Percentiles rank a stretch among this genome's conserved stretches.
Evolutionary conservation across 176 grass and related monocot species (phyloP).

Genomic region (sorghum (Sorghum bicolor)): Sorghum_bicolor_NCBIv3 NC_012879.2:41392501-41393000

Average conservation of each 20-base stretch:
- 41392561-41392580: background rate
- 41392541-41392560: background rate
- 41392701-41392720: constrained; percentile 52
- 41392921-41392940: constrained; percentile 79
- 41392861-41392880: constrained; percentile 66
- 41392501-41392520: constrained; percentile 7
- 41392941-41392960: constrained; percentile 78
- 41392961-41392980: constrained; percentile 57
- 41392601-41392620: background rate
- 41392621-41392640: background rate
- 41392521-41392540: constrained; percentile 31
- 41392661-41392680: constrained; percentile 44
- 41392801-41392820: constrained; percentile 67
- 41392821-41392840: constrained; percentile 56
- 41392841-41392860: constrained; percentile 63
- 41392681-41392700: constrained; percentile 59
- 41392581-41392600: background rate
- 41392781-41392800: constrained; percentile 59
- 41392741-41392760: constrained; percentile 56
- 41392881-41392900: constrained; percentile 68
- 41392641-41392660: constrained; percentile 37
- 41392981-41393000: constrained; percentile 64
- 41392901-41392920: constrained; percentile 75
- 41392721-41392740: constrained; percentile 57
- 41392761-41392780: constrained; percentile 53